Evolutionary conservation across 2,329 filamentous ascomycete species (phyloP), one percentile per base, ranked within the genome.

Genomic region (Diplocarpon mali): DNA sequence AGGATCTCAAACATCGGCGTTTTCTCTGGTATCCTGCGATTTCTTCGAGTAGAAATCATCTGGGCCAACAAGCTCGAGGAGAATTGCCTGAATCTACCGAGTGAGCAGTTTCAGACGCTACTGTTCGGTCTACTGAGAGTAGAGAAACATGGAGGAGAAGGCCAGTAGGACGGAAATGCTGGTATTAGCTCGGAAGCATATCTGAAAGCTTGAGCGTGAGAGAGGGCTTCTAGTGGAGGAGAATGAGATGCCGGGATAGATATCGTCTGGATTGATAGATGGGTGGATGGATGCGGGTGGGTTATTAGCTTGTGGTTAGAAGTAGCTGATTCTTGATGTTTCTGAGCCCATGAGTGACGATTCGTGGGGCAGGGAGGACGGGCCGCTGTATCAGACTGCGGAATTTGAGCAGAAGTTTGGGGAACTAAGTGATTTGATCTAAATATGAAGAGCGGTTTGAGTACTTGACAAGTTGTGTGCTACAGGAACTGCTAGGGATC

Each of bases 61-160:
- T 35, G 7, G 49, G 42, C 42, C 50, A 49, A 46, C 14, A 39
- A 46, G 16, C 38, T 50, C 28, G 47, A 46, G 20, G 49, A 52
- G 28, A 40, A 51, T 17, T 51, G 48, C 14, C 46, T 46, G 14
- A 51, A 46, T 17, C 49, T 44, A 6, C 20, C 48, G 28, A 51
- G 48, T 27, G 9, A 35, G 1, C 47, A 52, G 16, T 52, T 52
- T 4, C 40, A 52, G 30, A 48, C 37, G 13, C 35, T 52, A 11
- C 24, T 51, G 2, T 14, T 36, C 20, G 34, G 28, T 7, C 15
- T 51, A 8, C 44, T 41, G 7, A 41, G 28, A 15, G 44, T 45
- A 27, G 30, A 24, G 14, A 13, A 3, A 2, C 30, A 24, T 11
- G 31, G 43, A 9, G 30, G 43, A 45, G 45, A 44, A 35, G 11